Base-by-base conservation (phyloP, 2,329 filamentous ascomycete species). In the Pseudocercospora crystallina region DNA sequence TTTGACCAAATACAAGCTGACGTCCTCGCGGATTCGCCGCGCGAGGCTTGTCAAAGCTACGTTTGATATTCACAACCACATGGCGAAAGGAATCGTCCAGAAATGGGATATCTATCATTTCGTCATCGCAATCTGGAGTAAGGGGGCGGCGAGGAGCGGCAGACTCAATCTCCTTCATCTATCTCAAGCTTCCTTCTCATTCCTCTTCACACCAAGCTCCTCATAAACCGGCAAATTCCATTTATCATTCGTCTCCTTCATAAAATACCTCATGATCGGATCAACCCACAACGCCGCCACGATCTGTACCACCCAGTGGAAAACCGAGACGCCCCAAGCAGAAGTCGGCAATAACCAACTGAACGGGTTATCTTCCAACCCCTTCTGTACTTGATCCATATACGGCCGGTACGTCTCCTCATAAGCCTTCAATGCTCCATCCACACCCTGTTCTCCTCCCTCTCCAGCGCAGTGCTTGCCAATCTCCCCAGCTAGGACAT, bases 301-400 rank as follows among this genome's bases (percentile, higher is more conserved):
- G 7, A 60, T 12, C 26, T 51, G 43, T 29, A 63, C 26, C 0
- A 64, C 11, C 11, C 45, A 29, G 15, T 67, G 58, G 8, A 64
- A 43, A 1, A 66, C 8, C 35, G 52, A 43, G 3, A 69, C 36
- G 3, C 63, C 67, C 62, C 58, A 65, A n/a, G 29, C 35, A 1
- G 62, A 66, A 56, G 69, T 65, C 10, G 67, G 69, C 3, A 52
- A 61, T 64, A 8, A 60, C 58, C 9, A 67, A 31, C 50, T 66
- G 61, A 33, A 26, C 12, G 20, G 17, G 10, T 45, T 52, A 43
- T 14, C 43, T 30, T 14, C 29, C 14, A 36, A 15, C 29, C n/a
- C 42, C 40, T 14, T 36, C 50, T 44, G 60, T 49, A 34, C 57
- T 15, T 34, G 62, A 54, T 42, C 43, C 42, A 46, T 63, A 47